Evolutionary conservation across 306 rosid species (phyloP).

Genomic region (Sesbania bispinosa): DNA sequence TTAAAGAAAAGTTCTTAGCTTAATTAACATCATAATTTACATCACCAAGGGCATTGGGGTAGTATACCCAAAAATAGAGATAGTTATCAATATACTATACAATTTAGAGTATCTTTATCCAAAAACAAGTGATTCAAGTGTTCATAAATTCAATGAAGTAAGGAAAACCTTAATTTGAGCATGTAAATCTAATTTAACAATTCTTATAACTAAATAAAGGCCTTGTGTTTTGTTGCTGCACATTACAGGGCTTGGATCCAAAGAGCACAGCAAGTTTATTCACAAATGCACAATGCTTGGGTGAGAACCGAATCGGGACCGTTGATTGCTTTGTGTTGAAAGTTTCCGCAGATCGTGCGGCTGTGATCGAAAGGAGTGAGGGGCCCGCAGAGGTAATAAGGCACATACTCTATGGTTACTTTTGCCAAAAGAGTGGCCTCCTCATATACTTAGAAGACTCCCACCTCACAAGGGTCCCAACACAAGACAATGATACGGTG

Average conservation of each 20-base stretch:
- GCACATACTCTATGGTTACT: conserved; percentile 84
- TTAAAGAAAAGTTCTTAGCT: not conserved
- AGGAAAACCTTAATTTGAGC: not conserved
- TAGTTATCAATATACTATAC: not conserved
- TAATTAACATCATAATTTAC: not conserved
- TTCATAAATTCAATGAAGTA: not conserved
- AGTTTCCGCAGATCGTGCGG: conserved; percentile 72
- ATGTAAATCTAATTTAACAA: too few species aligned
- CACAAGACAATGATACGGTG: conserved; percentile 54
- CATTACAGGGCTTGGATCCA: conserved; percentile 80
- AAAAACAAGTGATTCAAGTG: not conserved
- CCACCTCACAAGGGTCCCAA: conserved; percentile 76
- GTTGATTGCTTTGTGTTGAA: conserved; percentile 85
- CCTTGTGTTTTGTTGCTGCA: not conserved
- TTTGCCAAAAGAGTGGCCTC: conserved; percentile 92
- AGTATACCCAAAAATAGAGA: not conserved
- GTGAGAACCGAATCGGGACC: conserved; percentile 75
- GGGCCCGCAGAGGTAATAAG: conserved; percentile 90
- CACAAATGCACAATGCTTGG: conserved; percentile 86
- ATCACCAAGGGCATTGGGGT: not conserved
- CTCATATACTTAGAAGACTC: conserved; percentile 91
- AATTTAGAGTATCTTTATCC: not conserved
- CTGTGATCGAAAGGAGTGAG: conserved; percentile 80
- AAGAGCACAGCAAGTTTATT: conserved; percentile 85
- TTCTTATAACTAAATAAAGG: too few species aligned